Evolutionary conservation across 805 yeast genomes (phyloP).

Genomic region (Metschnikowia proteae): DNA sequence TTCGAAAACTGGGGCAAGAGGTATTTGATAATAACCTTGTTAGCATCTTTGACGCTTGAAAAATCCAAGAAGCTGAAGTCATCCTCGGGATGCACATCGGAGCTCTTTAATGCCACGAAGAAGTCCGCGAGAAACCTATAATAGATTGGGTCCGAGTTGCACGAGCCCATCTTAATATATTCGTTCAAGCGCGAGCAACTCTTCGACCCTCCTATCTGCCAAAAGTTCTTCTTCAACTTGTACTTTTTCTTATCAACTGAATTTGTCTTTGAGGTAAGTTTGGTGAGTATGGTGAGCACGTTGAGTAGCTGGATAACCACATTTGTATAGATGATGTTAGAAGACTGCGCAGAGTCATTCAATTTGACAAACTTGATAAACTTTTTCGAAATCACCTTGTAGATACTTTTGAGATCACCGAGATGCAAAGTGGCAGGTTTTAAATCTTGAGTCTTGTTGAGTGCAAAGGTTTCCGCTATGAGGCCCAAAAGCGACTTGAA

Average conservation of each 20-base stretch:
- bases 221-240: constrained; percentile 46
- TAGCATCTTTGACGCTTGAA: constrained; percentile 18
- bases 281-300: constrained; percentile 32
- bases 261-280: constrained; percentile 12
- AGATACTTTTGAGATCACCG: constrained; percentile 24
- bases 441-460: constrained; percentile 14
- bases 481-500: constrained; percentile 21
- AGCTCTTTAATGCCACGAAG: constrained; percentile 17
- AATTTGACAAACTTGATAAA: constrained; percentile 43
- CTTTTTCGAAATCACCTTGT: constrained; percentile 41
- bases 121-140: constrained; percentile 31
- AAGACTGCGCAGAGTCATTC: constrained; percentile 18
- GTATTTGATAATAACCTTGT: constrained; percentile 15
- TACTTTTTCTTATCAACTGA: constrained; percentile 1
- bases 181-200: constrained; percentile 39
- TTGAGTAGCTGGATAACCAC: constrained; percentile 48
- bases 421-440: constrained; percentile 14
- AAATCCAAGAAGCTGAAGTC: constrained; percentile 22
- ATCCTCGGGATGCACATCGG: constrained; percentile 9
- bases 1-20: constrained; percentile 18
- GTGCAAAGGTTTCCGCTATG: constrained; percentile 11
- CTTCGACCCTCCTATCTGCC: constrained; percentile 48
- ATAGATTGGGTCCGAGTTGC: constrained; percentile 50
- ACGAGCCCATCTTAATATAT: constrained; percentile 50
- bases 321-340: constrained; percentile 39